These are phyloP conservation scores for Nitzschia sp. DNA, from an alignment of 108 stramenopile genomes.

Conservation along the genomic window DNA sequence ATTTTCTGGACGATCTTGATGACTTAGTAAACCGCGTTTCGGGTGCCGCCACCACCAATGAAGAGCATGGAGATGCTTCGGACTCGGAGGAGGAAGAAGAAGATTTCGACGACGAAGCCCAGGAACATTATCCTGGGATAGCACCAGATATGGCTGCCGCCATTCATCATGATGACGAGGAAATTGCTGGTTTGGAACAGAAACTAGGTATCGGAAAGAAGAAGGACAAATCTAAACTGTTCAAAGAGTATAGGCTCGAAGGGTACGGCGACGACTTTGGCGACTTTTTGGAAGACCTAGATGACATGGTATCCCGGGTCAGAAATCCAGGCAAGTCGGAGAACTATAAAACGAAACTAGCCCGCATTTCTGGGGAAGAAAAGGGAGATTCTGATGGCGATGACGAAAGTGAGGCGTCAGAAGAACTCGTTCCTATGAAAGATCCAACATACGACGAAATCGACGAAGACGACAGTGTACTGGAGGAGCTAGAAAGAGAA, in stretches of 20 bases:
- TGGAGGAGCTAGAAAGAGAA: conserved; percentile 27
- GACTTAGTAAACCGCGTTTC: conserved; percentile 35
- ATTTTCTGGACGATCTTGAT: conserved; percentile 79
- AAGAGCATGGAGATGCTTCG: background rate
- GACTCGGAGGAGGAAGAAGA: conserved; percentile 7
- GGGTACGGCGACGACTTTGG: conserved; percentile 87
- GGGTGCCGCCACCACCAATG: background rate
- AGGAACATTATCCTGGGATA: conserved; percentile 20
- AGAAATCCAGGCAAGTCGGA: background rate
- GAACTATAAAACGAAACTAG: background rate
- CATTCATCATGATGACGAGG: conserved; percentile 63
- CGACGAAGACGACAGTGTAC: conserved; percentile 41
- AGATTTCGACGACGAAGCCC: conserved; percentile 13
- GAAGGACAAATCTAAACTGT: conserved; percentile 50
- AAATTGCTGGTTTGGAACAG: conserved; percentile 68
- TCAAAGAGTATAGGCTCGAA: conserved; percentile 79
- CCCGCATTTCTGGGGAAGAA: no score
- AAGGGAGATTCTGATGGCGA: conserved; percentile 23
- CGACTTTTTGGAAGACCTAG: conserved; percentile 71
- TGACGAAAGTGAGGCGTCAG: conserved; percentile 31
- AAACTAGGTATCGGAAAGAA: conserved; percentile 51
- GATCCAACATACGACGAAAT: conserved; percentile 15
- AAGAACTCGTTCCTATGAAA: conserved; percentile 45
- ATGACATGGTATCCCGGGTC: conserved; percentile 60
- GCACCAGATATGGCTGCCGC: conserved; percentile 61